Evolutionary conservation across 306 rosid genomes (phyloP).

Genomic region (Medicago ruthenica): DNA sequence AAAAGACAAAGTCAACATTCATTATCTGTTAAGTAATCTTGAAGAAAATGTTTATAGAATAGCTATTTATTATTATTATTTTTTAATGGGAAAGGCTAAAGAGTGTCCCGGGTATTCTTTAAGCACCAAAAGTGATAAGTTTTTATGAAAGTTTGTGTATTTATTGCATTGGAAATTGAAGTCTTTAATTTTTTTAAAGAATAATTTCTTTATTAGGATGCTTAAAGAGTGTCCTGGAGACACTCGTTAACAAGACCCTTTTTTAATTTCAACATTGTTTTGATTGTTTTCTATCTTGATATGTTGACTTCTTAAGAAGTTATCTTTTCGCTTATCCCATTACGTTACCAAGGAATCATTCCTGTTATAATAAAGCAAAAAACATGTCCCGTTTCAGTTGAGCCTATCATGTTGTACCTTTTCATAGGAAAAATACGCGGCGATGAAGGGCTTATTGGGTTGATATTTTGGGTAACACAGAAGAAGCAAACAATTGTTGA

Average conservation of each 20-base stretch:
- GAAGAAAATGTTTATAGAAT: neutral
- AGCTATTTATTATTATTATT: neutral
- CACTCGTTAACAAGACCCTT: no score
- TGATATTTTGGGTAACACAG: neutral
- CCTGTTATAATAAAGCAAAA: neutral
- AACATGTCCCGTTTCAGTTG: neutral
- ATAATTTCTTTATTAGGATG: no score
- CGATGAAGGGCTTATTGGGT: neutral
- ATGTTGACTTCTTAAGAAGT: neutral
- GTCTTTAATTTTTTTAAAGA: no score
- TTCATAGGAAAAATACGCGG: neutral
- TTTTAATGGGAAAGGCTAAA: no score
- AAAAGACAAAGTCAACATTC: neutral
- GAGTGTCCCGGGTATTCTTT: no score
- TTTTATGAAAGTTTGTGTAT: no score
- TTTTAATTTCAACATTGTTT: neutral
- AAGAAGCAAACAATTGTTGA: conserved; percentile 33
- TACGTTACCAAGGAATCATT: conserved; percentile 12
- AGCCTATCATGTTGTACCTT: neutral
- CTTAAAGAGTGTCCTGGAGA: no score
- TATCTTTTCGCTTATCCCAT: neutral
- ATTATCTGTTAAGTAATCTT: neutral
- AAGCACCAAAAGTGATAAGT: no score
- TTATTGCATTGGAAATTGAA: no score
- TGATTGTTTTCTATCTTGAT: neutral